phyloP scores from a whole-genome alignment of 2,329 filamentous ascomycete genomes.

The Chaetomium sp. region DNA sequence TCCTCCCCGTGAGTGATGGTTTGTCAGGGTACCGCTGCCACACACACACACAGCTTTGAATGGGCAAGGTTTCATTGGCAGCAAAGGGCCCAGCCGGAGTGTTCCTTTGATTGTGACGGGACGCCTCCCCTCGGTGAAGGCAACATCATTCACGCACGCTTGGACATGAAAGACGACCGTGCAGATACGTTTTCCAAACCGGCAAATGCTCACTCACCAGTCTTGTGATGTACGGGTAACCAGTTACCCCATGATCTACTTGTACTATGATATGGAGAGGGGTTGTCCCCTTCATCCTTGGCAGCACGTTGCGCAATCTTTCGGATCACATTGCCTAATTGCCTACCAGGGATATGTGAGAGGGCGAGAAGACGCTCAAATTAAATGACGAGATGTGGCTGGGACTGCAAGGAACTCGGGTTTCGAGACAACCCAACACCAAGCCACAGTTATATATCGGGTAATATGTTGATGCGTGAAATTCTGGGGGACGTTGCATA shows the following conservation, averaged over 20 bases:
- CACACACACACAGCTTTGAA: background rate
- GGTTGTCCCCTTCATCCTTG: background rate
- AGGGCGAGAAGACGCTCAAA: background rate
- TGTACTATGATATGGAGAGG: background rate
- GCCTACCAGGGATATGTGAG: background rate
- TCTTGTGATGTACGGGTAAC: background rate
- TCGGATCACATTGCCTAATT: too few relatives aligned
- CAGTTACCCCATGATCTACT: background rate
- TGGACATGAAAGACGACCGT: background rate
- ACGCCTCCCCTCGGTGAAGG: background rate
- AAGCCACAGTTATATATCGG: too few relatives aligned
- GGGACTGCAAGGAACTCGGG: background rate
- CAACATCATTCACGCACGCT: conserved; percentile 9
- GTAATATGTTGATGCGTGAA: too few relatives aligned
- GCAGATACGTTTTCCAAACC: background rate
- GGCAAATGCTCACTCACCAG: background rate
- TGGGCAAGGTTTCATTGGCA: background rate
- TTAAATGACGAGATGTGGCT: background rate
- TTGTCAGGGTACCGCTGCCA: background rate
- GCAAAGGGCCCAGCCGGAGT: background rate
- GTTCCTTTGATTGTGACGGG: background rate
- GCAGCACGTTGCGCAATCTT: too few relatives aligned
- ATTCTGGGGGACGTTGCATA: too few relatives aligned
- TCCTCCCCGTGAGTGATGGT: background rate
- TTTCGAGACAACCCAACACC: too few relatives aligned